Base-by-base conservation (phyloP, 345 rosid species). In the Orychophragmus violaceus region DNA sequence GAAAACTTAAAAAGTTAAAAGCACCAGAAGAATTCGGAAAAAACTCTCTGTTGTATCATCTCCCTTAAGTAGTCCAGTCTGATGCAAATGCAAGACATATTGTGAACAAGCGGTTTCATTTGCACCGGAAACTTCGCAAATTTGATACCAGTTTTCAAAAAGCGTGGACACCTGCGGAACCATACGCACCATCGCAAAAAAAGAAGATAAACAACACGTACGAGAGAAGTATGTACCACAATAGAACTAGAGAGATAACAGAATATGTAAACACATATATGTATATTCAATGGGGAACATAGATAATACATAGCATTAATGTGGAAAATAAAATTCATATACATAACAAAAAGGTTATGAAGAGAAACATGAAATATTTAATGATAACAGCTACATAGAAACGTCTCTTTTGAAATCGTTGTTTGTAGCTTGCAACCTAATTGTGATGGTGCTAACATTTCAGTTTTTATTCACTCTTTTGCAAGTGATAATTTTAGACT, bases 31-130 rank as follows among this genome's bases (percentile, higher is more conserved):
- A 24, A 76, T 74, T 44, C 87, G 86, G 83, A 90, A 84, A 81
- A 94, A 87, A 36, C 91, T 87, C 55, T 90, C 87, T 10, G 91
- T 87, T 76, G 83, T 79, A 54, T 88, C 96, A 78, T 90, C 96
- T 59, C 95, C 96, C 72, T 87, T 87, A 55, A 94, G 84, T 50
- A 94, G 75, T 71, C 95, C 97, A 71, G 71, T 82, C 66, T 85
- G 89, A 80, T 85, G 86, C 81, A 94, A 82, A 62, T 88, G 87
- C 65, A 87, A 33, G 56, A 93, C 79, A 74, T 62, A 93, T 32
- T 77, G 84, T 22, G 79, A 80, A 59, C 74, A 85, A 39, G 87
- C 80, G 42, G 74, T 72, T 68, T 94, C 97, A 82, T 84, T 87
- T 61, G 90, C 76, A 45, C 85, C 90, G 27, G 94, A 83, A 53